phyloP scores from a whole-genome alignment of 352 stramenopile species.

The Elongisporangium anandrum region DNA sequence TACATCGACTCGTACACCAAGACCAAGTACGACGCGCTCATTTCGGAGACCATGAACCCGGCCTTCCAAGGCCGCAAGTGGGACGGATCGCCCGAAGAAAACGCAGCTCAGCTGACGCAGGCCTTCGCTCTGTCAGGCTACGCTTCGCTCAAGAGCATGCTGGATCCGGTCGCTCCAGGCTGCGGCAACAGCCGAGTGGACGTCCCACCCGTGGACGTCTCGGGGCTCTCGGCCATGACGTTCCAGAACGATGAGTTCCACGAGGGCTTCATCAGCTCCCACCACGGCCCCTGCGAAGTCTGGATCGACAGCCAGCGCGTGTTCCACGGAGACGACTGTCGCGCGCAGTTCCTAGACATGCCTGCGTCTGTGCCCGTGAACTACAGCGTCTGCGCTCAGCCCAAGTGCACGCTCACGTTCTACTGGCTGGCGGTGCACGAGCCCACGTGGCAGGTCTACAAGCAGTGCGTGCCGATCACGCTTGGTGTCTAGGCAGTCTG shows the following conservation, averaged over 20 bases:
- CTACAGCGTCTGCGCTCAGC: constrained; percentile 15
- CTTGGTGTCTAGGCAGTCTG: background rate
- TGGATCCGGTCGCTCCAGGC: constrained; percentile 15
- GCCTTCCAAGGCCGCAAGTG: constrained; percentile 28
- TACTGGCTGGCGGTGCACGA: constrained; percentile 21
- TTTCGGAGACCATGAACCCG: constrained; percentile 14
- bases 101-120: constrained; percentile 19
- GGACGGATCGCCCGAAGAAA: constrained; percentile 25
- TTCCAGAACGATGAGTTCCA: constrained; percentile 31
- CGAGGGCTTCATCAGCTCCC: constrained; percentile 28
- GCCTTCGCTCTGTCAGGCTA: constrained; percentile 12
- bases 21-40: constrained; percentile 17
- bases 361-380: constrained; percentile 21
- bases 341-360: constrained; percentile 16
- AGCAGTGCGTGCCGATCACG: constrained; percentile 13
- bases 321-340: constrained; percentile 31
- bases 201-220: constrained; percentile 20
- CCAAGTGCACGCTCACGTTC: constrained; percentile 16
- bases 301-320: constrained; percentile 30
- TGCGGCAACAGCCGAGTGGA: constrained; percentile 28
- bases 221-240: constrained; percentile 14
- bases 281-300: constrained; percentile 32
- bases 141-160: constrained; percentile 15
- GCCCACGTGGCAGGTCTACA: constrained; percentile 19
- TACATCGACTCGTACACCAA: constrained; percentile 26